Base-by-base conservation (phyloP, 352 stramenopile genomes). In the Peronospora farinosa region DNA sequence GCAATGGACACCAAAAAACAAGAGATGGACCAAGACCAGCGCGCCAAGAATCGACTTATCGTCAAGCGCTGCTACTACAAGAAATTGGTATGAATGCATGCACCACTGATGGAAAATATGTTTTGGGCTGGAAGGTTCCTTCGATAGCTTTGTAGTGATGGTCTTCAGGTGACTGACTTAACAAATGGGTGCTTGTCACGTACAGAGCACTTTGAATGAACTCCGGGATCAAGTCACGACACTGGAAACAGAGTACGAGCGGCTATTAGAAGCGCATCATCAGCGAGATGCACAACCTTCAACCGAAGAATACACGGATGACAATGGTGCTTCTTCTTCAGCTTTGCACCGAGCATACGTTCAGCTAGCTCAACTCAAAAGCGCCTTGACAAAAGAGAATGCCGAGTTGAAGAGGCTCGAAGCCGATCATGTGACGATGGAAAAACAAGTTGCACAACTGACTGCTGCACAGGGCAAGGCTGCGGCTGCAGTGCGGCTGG, bases 61-160 rank as follows among this genome's bases (percentile, higher is more conserved):
- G 75, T 82, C 64, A 81, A 83, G 50, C 65, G 71, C 31, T 83
- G 72, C 57, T 87, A 87, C 69, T 87, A 87, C 66, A 78, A 78
- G 55, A 82, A 83, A 25, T 50, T 79, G 36, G n/a, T n/a, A n/a
- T n/a, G 75, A 21, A 21, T 86, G 27, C 0, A 10, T 31, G 8
- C 8, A 5, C 27, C 4, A 31, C 1, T 21, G 19, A 21, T 21
- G 19, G 19, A 21, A 21, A 21, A 21, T 21, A 31, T 7, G 6
- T 31, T n/a, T 31, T 10, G 27, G 0, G 27, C 27, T 7, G 2
- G 27, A 7, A 31, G 27, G 28, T 49, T n/a, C 42, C 32, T 27
- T 35, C 12, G 5, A 8, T 13, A 37, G 17, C 10, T 39, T 23
- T 25, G 8, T 21, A 17, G 7, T n/a, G 17, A 7, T 40, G 27